phyloP scores from a whole-genome alignment of 2,329 filamentous ascomycete species.

The Trichoderma harzianum region DNA sequence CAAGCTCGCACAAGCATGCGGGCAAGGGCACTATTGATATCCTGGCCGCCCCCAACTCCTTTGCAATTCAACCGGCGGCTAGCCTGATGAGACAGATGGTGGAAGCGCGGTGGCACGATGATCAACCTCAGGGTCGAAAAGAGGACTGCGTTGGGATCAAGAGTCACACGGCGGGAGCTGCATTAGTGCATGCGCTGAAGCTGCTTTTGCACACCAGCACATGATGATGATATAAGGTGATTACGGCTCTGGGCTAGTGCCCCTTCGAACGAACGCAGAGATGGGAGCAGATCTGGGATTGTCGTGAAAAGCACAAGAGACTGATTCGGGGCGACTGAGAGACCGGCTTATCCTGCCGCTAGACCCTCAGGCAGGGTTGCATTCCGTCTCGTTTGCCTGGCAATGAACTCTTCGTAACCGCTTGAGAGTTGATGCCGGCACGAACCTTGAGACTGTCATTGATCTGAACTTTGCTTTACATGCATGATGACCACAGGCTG shows the following conservation, averaged over 20 bases:
- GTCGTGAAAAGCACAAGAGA: not conserved
- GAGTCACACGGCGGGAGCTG: conserved; percentile 16
- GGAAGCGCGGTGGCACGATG: not conserved
- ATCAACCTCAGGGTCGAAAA: not conserved
- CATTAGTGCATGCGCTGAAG: conserved; percentile 10
- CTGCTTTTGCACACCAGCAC: not conserved
- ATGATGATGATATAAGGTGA: conserved; percentile 9
- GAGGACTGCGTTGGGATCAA: not conserved
- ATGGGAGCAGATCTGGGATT: not conserved
- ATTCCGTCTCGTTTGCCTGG: not conserved
- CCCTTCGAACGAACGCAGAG: not conserved
- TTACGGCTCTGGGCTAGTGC: not conserved
- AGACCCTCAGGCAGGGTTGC: not conserved
- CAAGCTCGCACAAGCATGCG: not conserved
- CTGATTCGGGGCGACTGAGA: not conserved
- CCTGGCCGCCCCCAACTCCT: not conserved
- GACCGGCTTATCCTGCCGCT: not conserved
- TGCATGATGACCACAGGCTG: not conserved
- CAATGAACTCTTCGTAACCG: not conserved
- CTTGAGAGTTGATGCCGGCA: not conserved
- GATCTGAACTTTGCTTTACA: not conserved
- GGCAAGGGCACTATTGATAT: not conserved
- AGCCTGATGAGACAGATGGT: not conserved
- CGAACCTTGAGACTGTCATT: not conserved
- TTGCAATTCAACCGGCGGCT: not conserved